Conservation (phyloP, 257 asterid genomes). For the Gentiana straminea region DNA sequence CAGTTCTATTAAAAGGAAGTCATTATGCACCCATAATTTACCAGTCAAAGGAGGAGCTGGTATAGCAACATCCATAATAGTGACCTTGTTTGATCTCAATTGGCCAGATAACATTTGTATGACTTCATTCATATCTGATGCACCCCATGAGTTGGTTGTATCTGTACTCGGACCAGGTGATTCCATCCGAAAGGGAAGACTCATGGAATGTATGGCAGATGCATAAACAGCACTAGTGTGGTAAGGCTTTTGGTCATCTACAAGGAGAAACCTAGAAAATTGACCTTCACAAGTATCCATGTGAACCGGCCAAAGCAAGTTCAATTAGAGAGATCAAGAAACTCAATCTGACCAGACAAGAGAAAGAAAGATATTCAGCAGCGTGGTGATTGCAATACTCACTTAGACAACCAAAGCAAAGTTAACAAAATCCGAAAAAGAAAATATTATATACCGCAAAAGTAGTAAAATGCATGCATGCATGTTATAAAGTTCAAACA, state of each 20-base stretch:
- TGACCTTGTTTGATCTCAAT: constrained; percentile 62
- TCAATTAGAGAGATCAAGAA: background rate
- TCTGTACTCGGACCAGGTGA: constrained; percentile 60
- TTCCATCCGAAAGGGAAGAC: constrained; percentile 82
- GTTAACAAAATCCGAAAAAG: background rate
- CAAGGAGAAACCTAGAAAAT: constrained; percentile 45
- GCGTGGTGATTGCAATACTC: background rate
- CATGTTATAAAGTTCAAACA: background rate
- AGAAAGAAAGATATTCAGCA: background rate
- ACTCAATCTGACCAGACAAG: constrained; percentile 1
- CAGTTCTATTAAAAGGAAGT: constrained; percentile 3
- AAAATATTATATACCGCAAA: background rate
- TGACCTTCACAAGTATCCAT: constrained; percentile 33
- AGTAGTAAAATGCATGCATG: background rate
- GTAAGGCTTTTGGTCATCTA: constrained; percentile 59
- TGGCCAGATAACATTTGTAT: constrained; percentile 67
- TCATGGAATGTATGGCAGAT: constrained; percentile 75
- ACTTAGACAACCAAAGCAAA: background rate
- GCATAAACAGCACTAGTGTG: constrained; percentile 93
- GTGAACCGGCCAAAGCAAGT: constrained; percentile 2
- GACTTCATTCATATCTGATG: constrained; percentile 45
- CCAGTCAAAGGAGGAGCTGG: constrained; percentile 70
- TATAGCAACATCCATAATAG: constrained; percentile 60
- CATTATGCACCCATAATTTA: constrained; percentile 14
- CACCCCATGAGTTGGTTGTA: constrained; percentile 43